Conservation (phyloP, 805 yeast species). For the Kluyveromyces dobzhanskii region DNA sequence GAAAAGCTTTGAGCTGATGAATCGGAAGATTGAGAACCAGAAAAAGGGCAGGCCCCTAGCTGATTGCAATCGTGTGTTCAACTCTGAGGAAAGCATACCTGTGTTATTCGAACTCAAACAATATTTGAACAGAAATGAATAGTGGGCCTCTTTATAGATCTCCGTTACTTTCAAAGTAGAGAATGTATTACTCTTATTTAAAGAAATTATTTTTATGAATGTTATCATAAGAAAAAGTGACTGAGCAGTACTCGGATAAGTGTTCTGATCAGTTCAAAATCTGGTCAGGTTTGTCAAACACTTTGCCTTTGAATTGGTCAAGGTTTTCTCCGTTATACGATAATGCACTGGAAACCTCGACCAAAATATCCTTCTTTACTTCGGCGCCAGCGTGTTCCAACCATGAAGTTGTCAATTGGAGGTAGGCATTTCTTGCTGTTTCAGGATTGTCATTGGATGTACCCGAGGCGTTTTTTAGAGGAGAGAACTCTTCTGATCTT, state of each 20-base stretch:
- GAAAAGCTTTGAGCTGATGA: conserved; percentile 23
- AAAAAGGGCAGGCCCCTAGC: conserved; percentile 16
- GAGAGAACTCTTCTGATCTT: conserved; percentile 80
- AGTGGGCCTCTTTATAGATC: too few relatives aligned
- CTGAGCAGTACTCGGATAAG: too few relatives aligned
- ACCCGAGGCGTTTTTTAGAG: conserved; percentile 85
- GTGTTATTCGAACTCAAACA: conserved; percentile 23
- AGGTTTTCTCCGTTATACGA: conserved; percentile 74
- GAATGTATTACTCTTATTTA: conserved; percentile 4
- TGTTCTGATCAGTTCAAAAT: background rate
- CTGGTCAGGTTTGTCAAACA: conserved; percentile 21
- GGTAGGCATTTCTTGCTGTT: conserved; percentile 60
- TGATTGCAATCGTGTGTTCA: conserved; percentile 6
- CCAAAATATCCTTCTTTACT: conserved; percentile 38
- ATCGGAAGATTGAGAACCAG: background rate
- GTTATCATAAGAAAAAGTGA: too few relatives aligned
- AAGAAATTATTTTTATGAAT: background rate
- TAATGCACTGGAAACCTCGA: conserved; percentile 71
- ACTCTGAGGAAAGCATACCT: conserved; percentile 27
- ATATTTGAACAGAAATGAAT: conserved; percentile 5
- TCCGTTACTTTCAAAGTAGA: too few relatives aligned
- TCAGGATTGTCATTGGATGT: conserved; percentile 79
- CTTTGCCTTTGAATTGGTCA: conserved; percentile 43
- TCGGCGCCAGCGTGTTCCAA: conserved; percentile 59
- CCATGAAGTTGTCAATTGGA: conserved; percentile 71